These are phyloP conservation scores for Camillea tinctor DNA, from an alignment of 2,329 filamentous ascomycete species.

Conservation along the genomic window DNA sequence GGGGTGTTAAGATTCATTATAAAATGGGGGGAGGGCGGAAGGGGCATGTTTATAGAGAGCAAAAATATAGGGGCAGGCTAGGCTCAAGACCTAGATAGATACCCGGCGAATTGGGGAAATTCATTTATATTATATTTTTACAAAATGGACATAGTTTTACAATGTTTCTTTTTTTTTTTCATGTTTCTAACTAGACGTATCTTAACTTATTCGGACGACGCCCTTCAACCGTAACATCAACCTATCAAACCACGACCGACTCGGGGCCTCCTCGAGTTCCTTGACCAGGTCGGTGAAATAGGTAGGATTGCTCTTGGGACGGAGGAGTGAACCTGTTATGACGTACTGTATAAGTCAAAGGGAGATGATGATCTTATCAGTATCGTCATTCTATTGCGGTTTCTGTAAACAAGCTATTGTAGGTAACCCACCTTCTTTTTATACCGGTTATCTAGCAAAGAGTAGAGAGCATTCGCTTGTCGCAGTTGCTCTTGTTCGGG, in stretches of 20 bases:
- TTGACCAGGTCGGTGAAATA: conserved; percentile 61
- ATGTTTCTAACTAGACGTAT: conserved; percentile 3
- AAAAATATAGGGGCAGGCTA: too few relatives aligned
- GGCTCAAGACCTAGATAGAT: not conserved
- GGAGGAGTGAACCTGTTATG: conserved; percentile 49
- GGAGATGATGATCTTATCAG: not conserved
- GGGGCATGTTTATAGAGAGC: not conserved
- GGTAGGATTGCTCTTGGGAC: conserved; percentile 61
- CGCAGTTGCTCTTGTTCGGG: conserved; percentile 50
- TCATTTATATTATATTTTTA: too few relatives aligned
- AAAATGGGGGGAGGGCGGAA: not conserved
- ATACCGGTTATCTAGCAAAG: conserved; percentile 60
- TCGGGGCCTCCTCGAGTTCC: conserved; percentile 64
- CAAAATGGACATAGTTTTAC: too few relatives aligned
- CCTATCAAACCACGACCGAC: conserved; percentile 51
- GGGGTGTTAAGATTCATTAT: too few relatives aligned
- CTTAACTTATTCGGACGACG: conserved; percentile 58
- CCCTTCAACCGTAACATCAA: conserved; percentile 56
- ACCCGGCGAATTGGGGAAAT: not conserved
- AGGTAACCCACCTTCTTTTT: conserved; percentile 45
- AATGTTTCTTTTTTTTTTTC: too few relatives aligned
- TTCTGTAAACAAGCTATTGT: not conserved
- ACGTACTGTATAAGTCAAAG: conserved; percentile 39
- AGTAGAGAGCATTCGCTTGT: conserved; percentile 59
- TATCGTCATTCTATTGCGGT: not conserved